phyloP scores from a whole-genome alignment of 371 early-diverging fungal genomes.

The Nematocida ausubeli region DNA sequence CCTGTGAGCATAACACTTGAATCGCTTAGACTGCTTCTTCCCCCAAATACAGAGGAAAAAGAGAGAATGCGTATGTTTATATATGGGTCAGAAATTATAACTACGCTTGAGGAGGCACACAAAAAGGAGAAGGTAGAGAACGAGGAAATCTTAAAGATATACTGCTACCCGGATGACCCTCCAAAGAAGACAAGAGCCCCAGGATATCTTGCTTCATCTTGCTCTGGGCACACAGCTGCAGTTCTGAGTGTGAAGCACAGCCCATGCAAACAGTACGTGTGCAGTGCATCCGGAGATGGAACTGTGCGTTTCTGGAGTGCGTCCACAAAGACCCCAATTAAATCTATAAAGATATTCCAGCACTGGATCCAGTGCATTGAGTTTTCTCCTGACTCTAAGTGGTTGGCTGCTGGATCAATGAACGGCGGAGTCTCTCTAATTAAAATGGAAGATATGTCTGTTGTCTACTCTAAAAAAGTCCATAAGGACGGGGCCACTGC shows the following conservation, averaged over 20 bases:
- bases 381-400: slow-evolving; percentile 71
- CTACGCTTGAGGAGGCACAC: slow-evolving; percentile 23
- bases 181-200: slow-evolving; percentile 47
- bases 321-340: slow-evolving; percentile 71
- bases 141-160: slow-evolving; percentile 46
- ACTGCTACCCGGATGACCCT: slow-evolving; percentile 56
- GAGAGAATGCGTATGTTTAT: slow-evolving; percentile 47
- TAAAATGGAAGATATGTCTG: slow-evolving; percentile 65
- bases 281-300: slow-evolving; percentile 84
- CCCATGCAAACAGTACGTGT: slow-evolving; percentile 72
- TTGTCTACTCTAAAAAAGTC: slow-evolving; percentile 74
- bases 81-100: slow-evolving; percentile 39
- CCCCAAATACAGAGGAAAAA: not conserved
- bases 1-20: slow-evolving; percentile 29
- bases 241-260: slow-evolving; percentile 83
- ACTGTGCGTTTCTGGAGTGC: slow-evolving; percentile 91
- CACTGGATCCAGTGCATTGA: slow-evolving; percentile 81
- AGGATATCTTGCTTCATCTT: slow-evolving; percentile 52
- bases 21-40: slow-evolving; percentile 33
- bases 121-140: slow-evolving; percentile 1
- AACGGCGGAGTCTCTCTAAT: slow-evolving; percentile 76
- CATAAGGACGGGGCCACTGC: slow-evolving; percentile 82
- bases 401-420: slow-evolving; percentile 80
- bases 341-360: slow-evolving; percentile 70
- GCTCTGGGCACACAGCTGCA: slow-evolving; percentile 76